Conservation (phyloP, 768 basidiomycete genomes). For the Cystofilobasidium bisporidii region DNA sequence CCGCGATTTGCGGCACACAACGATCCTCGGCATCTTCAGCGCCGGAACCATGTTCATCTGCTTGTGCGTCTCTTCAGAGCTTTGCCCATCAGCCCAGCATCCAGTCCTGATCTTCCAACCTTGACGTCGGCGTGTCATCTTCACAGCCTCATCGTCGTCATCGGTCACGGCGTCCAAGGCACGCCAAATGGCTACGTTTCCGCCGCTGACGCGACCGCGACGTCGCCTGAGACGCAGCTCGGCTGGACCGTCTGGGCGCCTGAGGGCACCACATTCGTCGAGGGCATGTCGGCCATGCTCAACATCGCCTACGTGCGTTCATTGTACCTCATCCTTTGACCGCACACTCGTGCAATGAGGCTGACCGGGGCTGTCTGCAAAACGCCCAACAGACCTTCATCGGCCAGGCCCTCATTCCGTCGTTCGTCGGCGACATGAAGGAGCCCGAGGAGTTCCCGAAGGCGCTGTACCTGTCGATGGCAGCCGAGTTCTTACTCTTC, state of each 20-base stretch:
- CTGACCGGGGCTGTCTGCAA: too few species aligned
- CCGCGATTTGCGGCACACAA: conserved; percentile 29
- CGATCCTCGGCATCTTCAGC: conserved; percentile 23
- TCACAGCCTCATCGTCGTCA: conserved; percentile 30
- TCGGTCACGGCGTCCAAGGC: conserved; percentile 32
- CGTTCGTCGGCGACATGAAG: conserved; percentile 33
- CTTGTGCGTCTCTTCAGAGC: conserved; percentile 15
- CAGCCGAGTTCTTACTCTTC: conserved; percentile 31
- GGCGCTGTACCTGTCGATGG: conserved; percentile 34
- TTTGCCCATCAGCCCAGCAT: too few species aligned
- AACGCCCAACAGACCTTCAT: background rate
- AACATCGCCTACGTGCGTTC: background rate
- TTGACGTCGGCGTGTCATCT: background rate
- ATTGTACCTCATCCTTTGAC: too few species aligned
- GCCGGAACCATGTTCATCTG: conserved; percentile 29
- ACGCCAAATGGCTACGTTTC: conserved; percentile 32
- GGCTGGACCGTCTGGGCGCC: conserved; percentile 33
- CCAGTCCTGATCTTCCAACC: too few species aligned
- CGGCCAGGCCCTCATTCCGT: conserved; percentile 33
- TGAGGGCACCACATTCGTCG: conserved; percentile 31
- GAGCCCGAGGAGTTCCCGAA: conserved; percentile 33
- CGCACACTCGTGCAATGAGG: background rate
- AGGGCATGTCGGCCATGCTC: conserved; percentile 23
- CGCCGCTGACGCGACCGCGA: conserved; percentile 4
- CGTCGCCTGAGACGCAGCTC: conserved; percentile 21